Percentiles rank a stretch among this genome's conserved stretches.
Evolutionary conservation across 129 eudicot species (phyloP).

Genomic region (Deinandra increscens): DNA sequence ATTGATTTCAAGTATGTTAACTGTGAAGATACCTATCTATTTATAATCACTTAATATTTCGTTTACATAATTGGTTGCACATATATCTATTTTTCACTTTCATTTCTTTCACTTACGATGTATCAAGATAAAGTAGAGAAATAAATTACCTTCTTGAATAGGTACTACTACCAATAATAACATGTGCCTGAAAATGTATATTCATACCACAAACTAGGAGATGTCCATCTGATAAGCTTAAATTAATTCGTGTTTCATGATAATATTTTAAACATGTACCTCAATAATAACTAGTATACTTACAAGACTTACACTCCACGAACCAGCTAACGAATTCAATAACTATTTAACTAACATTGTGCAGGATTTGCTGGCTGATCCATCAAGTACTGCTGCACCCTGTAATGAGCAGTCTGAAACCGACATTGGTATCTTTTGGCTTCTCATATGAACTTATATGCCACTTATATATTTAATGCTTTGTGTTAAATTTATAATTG

Average conservation of each 20-base stretch:
- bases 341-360: slow-evolving; percentile 10
- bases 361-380: slow-evolving; percentile 42
- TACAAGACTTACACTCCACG: not conserved
- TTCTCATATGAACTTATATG: slow-evolving; percentile 6
- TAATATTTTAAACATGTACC: slow-evolving; percentile 9
- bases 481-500: not conserved
- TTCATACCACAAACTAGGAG: slow-evolving; percentile 4
- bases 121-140: slow-evolving; percentile 1
- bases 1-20: slow-evolving; percentile 4
- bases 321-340: slow-evolving; percentile 1
- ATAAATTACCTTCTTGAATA: slow-evolving; percentile 12
- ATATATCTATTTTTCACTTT: slow-evolving; percentile 10
- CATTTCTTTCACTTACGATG: not conserved
- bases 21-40: not conserved
- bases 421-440: not conserved
- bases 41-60: too few species aligned
- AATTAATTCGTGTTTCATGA: slow-evolving; percentile 13
- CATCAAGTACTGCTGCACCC: slow-evolving; percentile 9
- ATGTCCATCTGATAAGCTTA: slow-evolving; percentile 16
- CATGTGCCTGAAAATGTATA: slow-evolving; percentile 18
- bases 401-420: slow-evolving; percentile 30
- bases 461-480: not conserved
- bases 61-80: not conserved
- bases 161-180: slow-evolving; percentile 13
- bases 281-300: slow-evolving; percentile 4